These are phyloP conservation scores for sunflower (Helianthus annuus) DNA, from an alignment of 129 eudicot species.

Conservation along the genomic window DNA sequence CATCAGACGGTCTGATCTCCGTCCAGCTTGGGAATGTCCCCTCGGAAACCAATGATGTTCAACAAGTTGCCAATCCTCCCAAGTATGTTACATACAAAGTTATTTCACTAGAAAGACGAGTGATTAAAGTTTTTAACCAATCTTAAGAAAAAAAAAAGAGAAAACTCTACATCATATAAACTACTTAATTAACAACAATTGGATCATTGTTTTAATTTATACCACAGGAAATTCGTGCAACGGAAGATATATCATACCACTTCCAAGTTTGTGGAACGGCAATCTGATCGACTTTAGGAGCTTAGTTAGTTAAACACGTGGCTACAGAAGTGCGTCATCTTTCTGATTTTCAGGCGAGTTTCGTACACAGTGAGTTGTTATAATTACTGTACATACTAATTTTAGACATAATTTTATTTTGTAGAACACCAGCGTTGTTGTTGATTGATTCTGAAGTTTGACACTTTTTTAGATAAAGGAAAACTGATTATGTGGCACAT, in stretches of 20 bases:
- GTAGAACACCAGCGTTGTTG: constrained; percentile 20
- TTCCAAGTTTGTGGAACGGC: constrained; percentile 30
- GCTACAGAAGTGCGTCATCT: constrained; percentile 17
- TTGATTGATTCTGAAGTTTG: constrained; percentile 5
- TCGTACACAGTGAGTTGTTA: constrained; percentile 24
- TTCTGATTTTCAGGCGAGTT: constrained; percentile 17
- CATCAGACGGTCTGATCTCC: constrained; percentile 34
- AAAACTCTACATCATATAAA: not conserved
- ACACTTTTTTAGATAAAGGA: constrained; percentile 8
- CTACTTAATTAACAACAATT: not conserved
- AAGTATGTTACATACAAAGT: constrained; percentile 25
- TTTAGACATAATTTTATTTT: constrained; percentile 18
- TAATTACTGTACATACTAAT: constrained; percentile 29
- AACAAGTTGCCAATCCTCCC: constrained; percentile 31
- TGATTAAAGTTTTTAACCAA: not conserved
- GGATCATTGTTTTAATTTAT: not conserved
- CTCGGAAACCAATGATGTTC: constrained; percentile 25
- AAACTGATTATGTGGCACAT: not conserved
- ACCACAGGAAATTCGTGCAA: constrained; percentile 23
- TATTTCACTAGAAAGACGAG: not conserved
- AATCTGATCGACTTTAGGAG: constrained; percentile 17
- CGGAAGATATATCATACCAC: constrained; percentile 25
- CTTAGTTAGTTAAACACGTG: constrained; percentile 21
- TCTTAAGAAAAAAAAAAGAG: not conserved
- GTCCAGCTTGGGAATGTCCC: constrained; percentile 30